These are phyloP conservation scores for Penicillium verhagenii DNA, from an alignment of 495 filamentous ascomycete species.

Conservation along the genomic window DNA sequence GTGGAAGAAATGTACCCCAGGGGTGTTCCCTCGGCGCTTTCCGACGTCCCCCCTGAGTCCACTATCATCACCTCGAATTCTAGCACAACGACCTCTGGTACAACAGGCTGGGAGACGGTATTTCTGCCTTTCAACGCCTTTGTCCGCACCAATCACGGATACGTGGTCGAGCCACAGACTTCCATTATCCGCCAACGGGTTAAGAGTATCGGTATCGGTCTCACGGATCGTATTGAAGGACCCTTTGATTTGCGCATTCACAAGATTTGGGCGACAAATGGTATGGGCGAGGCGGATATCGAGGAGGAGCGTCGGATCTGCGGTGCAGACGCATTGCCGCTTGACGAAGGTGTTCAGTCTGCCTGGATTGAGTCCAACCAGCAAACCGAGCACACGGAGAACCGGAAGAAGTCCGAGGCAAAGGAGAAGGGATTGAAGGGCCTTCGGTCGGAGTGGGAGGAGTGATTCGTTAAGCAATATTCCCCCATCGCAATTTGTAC, in stretches of 20 bases:
- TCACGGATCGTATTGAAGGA: conserved; percentile 86
- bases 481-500: not conserved
- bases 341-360: conserved; percentile 42
- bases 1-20: conserved; percentile 25
- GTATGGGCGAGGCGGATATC: conserved; percentile 40
- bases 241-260: conserved; percentile 82
- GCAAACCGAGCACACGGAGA: not conserved
- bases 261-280: conserved; percentile 72
- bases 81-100: conserved; percentile 38
- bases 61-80: conserved; percentile 38
- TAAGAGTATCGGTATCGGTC: conserved; percentile 77
- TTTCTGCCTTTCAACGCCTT: conserved; percentile 87
- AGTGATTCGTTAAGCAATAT: conserved; percentile 15
- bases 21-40: conserved; percentile 36
- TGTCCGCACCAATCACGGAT: conserved; percentile 88
- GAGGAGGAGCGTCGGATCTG: conserved; percentile 44
- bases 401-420: conserved; percentile 6
- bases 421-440: conserved; percentile 41
- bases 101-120: conserved; percentile 90
- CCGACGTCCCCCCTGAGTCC: conserved; percentile 39
- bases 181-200: conserved; percentile 84
- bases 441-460: conserved; percentile 39
- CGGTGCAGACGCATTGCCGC: conserved; percentile 39
- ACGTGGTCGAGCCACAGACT: conserved; percentile 86
- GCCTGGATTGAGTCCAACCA: conserved; percentile 23